Conservation (phyloP, 306 rosid species). For the Sophora flavescens region DNA sequence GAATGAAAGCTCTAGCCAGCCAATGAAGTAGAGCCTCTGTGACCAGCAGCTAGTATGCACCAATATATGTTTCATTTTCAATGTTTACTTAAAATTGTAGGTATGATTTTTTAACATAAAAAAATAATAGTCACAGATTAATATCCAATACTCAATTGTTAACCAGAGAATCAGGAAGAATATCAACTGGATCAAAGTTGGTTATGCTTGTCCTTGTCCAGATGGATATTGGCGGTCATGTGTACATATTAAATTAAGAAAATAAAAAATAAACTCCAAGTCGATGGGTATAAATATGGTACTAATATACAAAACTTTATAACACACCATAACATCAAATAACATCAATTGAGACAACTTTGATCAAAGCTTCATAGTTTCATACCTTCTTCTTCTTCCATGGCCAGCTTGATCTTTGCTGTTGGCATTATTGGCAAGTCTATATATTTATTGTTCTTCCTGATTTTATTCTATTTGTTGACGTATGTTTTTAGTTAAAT, state of each 20-base stretch:
- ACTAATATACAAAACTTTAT: background rate
- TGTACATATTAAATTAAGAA: background rate
- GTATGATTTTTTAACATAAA: background rate
- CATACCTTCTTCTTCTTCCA: background rate
- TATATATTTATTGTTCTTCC: background rate
- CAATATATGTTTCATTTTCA: background rate
- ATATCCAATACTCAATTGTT: background rate
- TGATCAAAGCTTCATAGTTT: background rate
- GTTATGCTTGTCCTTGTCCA: background rate
- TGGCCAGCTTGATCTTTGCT: conserved; percentile 34
- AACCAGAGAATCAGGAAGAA: conserved; percentile 11
- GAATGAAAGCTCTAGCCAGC: background rate
- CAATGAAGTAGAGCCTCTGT: background rate
- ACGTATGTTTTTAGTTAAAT: no score
- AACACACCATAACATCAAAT: background rate
- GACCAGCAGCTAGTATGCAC: conserved; percentile 23
- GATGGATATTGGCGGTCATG: conserved; percentile 8
- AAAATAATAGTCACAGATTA: background rate
- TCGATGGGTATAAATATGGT: conserved; percentile 27
- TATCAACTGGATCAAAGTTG: background rate
- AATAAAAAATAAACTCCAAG: background rate
- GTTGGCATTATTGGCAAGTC: conserved; percentile 39
- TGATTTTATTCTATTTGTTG: background rate
- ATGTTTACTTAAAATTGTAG: background rate
- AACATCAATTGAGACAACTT: background rate